phyloP scores from a whole-genome alignment of 805 yeast species.

The Crinitomyces ghanaensis region DNA sequence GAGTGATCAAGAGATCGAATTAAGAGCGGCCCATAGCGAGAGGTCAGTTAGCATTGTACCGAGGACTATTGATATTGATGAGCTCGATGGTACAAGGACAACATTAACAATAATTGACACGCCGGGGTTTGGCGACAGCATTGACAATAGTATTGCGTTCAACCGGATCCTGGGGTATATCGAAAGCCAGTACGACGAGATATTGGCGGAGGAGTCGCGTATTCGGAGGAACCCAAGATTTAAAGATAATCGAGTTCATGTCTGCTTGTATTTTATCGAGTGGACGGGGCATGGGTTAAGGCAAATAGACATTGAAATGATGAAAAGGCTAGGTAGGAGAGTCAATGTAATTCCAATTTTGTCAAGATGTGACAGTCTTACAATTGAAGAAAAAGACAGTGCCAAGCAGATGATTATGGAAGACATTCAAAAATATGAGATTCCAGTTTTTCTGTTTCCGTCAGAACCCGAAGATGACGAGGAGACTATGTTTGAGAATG shows the following conservation, averaged over 20 bases:
- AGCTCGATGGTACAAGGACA: constrained; percentile 38
- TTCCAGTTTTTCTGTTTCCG: constrained; percentile 64
- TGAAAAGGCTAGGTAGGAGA: constrained; percentile 55
- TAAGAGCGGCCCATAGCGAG: constrained; percentile 27
- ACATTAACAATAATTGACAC: constrained; percentile 52
- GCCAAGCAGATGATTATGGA: constrained; percentile 44
- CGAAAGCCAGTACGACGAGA: constrained; percentile 60
- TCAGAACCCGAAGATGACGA: constrained; percentile 45
- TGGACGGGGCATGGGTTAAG: constrained; percentile 45
- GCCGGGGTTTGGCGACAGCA: constrained; percentile 69
- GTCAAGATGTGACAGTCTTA: constrained; percentile 69
- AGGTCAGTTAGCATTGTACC: constrained; percentile 20
- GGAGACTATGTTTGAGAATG: constrained; percentile 25
- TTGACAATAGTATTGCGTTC: constrained; percentile 47
- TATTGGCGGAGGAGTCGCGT: constrained; percentile 63
- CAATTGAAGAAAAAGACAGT: constrained; percentile 45
- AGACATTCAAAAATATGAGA: constrained; percentile 46
- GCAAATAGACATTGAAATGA: constrained; percentile 62
- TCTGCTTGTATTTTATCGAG: constrained; percentile 63
- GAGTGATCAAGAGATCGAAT: constrained; percentile 18
- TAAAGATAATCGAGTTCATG: constrained; percentile 66
- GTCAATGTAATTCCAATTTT: constrained; percentile 81
- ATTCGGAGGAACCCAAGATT: constrained; percentile 62
- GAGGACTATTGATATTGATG: constrained; percentile 39
- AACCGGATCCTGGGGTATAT: constrained; percentile 45